Percentiles rank a stretch among this genome's conserved stretches.
phyloP scores from a whole-genome alignment of 2,329 filamentous ascomycete genomes.

The Pezicula radicicola region DNA sequence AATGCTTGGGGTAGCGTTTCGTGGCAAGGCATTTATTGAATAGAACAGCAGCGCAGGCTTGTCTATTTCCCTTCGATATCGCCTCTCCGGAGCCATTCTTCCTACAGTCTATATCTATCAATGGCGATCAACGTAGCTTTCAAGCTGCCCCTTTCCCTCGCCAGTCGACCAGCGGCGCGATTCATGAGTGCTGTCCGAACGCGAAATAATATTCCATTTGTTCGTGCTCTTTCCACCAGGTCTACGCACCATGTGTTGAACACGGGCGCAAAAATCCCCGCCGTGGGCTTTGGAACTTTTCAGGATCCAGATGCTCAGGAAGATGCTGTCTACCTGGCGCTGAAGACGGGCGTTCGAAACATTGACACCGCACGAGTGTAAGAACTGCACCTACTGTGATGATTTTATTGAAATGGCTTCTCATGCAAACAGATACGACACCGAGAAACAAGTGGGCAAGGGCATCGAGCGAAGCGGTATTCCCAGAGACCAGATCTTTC shows the following conservation, averaged over 20 bases:
- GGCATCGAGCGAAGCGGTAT: conserved; percentile 21
- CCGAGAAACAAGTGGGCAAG: not conserved
- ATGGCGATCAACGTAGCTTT: too few species aligned
- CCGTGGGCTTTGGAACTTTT: conserved; percentile 30
- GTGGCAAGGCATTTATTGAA: too few species aligned
- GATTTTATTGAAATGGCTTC: not conserved
- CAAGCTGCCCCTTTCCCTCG: too few species aligned
- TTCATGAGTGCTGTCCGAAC: too few species aligned
- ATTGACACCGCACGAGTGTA: conserved; percentile 30
- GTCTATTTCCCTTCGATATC: too few species aligned
- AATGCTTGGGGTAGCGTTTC: too few species aligned
- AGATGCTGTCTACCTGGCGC: conserved; percentile 12
- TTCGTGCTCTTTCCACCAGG: too few species aligned
- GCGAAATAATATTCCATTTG: too few species aligned
- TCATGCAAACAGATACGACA: not conserved
- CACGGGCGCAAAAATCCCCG: conserved; percentile 24
- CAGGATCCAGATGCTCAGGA: conserved; percentile 27
- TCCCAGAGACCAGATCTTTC: conserved; percentile 59
- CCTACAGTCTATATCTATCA: too few species aligned
- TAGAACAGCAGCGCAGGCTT: too few species aligned
- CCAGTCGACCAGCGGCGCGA: too few species aligned
- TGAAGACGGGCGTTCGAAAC: conserved; percentile 28
- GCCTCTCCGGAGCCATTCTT: too few species aligned
- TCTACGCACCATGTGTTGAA: conserved; percentile 10
- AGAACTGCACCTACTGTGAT: not conserved